Evolutionary conservation across 768 basidiomycete genomes (phyloP), one percentile per base, ranked within the genome.

Genomic region (Amanita pallidorosea): DNA sequence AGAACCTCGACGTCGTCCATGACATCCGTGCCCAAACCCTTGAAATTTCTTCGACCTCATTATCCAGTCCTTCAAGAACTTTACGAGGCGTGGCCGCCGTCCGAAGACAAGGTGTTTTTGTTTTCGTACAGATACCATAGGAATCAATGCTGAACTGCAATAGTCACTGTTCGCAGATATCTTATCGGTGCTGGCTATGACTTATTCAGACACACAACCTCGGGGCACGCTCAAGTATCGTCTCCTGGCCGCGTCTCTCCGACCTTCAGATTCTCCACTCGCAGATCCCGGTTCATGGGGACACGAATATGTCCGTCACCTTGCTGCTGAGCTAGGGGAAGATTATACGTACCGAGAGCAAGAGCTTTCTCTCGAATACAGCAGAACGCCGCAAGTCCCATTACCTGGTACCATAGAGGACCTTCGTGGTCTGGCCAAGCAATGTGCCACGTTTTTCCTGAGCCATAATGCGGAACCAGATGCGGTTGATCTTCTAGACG

Each of bases 21-120:
- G 95, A 99, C 96, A 9, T 94, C 92, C 20, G 95, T 99, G 8
- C 96, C 96, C 1, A 98, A 99, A 71, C 96, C 96, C 25, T 77
- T 99, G 52, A 99, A 99, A 70, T 99, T 99, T 69, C 77, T 99
- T 27, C 85, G 93, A 51, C 94, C 93, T 31, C 86, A 92, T 63
- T 99, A 95, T 64, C 88, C 86, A 44, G 83, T 81, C 52, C 77
- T 95, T 37, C 87, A 93, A 65, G 73, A 73, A 20, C 70, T 97
- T 23, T 94, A 93, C 64, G 84, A 89, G 53, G 74, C 82, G 35
- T 90, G 93, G 85, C 64, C 80, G 2, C 61, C 76, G 20, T 93
- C 89, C 36, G 80, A 84, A 57, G 77, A 88, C 72, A 87, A 86
- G 76, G 83, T 88, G 3, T 5, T 38, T 2, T 12, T 2, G 2